Conservation (phyloP, 1,284 basidiomycete species). For the Trametes versicolor region DNA sequence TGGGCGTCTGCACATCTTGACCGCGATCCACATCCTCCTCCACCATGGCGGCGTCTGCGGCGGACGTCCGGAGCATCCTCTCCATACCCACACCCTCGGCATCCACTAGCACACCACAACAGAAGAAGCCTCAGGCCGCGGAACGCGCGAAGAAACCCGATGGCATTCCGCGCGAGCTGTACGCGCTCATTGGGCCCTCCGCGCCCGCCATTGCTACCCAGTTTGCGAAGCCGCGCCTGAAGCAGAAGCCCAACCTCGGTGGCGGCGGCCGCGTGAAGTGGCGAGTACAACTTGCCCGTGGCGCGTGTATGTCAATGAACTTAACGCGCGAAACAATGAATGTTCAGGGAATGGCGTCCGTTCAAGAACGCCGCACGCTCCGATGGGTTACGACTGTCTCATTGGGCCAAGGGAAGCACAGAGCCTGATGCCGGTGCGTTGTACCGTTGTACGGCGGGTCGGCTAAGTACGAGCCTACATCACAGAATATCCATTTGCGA, state of each 20-base stretch:
- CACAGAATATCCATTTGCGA: slow-evolving; percentile 80
- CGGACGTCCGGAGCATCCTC: slow-evolving; percentile 86
- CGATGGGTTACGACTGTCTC: slow-evolving; percentile 68
- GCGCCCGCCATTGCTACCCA: slow-evolving; percentile 84
- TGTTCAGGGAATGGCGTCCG: slow-evolving; percentile 80
- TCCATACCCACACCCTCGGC: slow-evolving; percentile 58
- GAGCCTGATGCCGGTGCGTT: slow-evolving; percentile 63
- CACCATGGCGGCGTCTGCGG: slow-evolving; percentile 62
- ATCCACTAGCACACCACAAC: slow-evolving; percentile 53
- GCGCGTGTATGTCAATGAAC: background rate
- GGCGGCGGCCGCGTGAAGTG: slow-evolving; percentile 72
- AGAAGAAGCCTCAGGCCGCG: slow-evolving; percentile 48
- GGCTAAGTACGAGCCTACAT: background rate
- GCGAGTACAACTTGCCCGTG: slow-evolving; percentile 45
- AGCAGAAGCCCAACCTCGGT: slow-evolving; percentile 83
- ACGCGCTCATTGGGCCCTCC: slow-evolving; percentile 92
- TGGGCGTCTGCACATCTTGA: slow-evolving; percentile 28
- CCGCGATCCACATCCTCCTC: slow-evolving; percentile 18
- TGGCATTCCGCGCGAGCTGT: slow-evolving; percentile 94
- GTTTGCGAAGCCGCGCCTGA: slow-evolving; percentile 84
- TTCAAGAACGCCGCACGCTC: slow-evolving; percentile 76
- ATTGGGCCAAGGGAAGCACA: slow-evolving; percentile 74
- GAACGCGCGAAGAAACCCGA: slow-evolving; percentile 72
- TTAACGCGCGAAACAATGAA: background rate
- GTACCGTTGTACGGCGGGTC: background rate